Conservation (phyloP, 805 yeast species). For the Dipodascus geniculatus region DNA sequence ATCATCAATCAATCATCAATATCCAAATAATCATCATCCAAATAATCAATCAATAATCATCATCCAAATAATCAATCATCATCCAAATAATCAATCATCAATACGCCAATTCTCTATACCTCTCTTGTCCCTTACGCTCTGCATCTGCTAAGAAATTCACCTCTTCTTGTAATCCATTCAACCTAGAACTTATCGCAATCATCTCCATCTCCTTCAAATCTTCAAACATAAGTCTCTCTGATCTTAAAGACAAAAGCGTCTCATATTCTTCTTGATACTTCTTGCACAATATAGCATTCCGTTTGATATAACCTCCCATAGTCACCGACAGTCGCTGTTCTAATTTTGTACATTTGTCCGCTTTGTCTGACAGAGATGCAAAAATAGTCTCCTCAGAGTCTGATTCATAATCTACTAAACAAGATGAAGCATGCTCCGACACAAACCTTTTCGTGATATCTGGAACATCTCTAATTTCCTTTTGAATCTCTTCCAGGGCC, state of each 20-base stretch:
- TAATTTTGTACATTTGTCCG: constrained; percentile 20
- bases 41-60: no score
- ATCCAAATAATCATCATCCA: no score
- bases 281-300: constrained; percentile 16
- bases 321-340: constrained; percentile 23
- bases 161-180: constrained; percentile 16
- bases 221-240: constrained; percentile 10
- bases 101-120: constrained; percentile 11
- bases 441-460: constrained; percentile 2
- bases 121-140: constrained; percentile 18
- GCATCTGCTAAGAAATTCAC: constrained; percentile 15
- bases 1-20: no score
- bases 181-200: constrained; percentile 13
- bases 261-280: constrained; percentile 13
- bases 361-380: constrained; percentile 7
- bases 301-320: constrained; percentile 27
- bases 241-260: constrained; percentile 8
- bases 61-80: no score
- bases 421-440: constrained; percentile 6
- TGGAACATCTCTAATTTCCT: constrained; percentile 5
- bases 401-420: constrained; percentile 4
- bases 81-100: no score
- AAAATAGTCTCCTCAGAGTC: not conserved
- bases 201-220: constrained; percentile 14
- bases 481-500: constrained; percentile 10